These are phyloP conservation scores for Phallus indusiatus DNA, from an alignment of 768 basidiomycete genomes.

Conservation along the genomic window DNA sequence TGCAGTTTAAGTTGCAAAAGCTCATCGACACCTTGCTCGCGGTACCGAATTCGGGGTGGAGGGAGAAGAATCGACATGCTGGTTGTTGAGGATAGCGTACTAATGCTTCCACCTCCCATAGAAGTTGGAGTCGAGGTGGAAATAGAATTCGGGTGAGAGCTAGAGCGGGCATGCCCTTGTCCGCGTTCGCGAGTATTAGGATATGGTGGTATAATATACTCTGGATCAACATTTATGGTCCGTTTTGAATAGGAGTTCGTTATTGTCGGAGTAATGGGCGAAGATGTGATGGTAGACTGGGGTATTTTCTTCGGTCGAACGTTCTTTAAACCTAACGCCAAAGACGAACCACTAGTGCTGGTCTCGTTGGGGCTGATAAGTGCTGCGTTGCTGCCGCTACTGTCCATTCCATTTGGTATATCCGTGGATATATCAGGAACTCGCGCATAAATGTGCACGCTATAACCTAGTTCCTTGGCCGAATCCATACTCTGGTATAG, in stretches of 20 bases:
- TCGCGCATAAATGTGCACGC: conserved; percentile 57
- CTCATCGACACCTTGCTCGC: conserved; percentile 95
- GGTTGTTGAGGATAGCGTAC: conserved; percentile 4
- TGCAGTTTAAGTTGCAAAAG: conserved; percentile 87
- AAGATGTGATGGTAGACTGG: conserved; percentile 2
- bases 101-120: neutral
- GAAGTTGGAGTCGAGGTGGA: conserved; percentile 10
- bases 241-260: neutral
- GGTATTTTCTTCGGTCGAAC: neutral
- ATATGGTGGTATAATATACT: neutral
- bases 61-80: conserved; percentile 15
- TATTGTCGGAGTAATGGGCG: neutral
- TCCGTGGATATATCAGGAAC: conserved; percentile 45
- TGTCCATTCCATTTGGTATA: neutral
- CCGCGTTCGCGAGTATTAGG: neutral
- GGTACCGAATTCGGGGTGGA: conserved; percentile 44
- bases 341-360: neutral
- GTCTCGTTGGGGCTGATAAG: neutral
- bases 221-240: neutral
- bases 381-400: neutral
- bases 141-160: neutral
- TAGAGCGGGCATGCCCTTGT: neutral
- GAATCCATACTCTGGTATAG: conserved; percentile 74
- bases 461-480: conserved; percentile 65
- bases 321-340: neutral